Evolutionary conservation across 768 basidiomycete species (phyloP).

Genomic region (Termitomyces sp.): DNA sequence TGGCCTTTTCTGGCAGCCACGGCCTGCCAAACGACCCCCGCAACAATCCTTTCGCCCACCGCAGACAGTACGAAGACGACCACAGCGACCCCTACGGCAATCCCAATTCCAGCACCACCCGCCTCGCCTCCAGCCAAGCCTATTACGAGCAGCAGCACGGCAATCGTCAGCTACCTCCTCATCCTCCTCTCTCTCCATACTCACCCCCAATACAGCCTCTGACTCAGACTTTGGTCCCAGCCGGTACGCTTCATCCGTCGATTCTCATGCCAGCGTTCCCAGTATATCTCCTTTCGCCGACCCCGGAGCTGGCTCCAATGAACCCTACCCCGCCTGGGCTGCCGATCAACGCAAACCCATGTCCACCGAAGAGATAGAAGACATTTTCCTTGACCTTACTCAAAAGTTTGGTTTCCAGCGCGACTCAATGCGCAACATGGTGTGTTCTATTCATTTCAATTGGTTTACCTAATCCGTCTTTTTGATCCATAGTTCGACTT

Average conservation of each 20-base stretch:
- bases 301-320: constrained; percentile 40
- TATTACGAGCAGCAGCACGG: constrained; percentile 31
- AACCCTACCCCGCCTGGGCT: constrained; percentile 95
- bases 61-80: constrained; percentile 39
- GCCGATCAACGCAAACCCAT: constrained; percentile 91
- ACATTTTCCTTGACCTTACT: constrained; percentile 95
- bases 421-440: constrained; percentile 95
- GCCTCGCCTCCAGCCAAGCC: constrained; percentile 42
- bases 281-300: constrained; percentile 57
- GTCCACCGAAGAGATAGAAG: constrained; percentile 97
- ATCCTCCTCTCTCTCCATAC: not conserved
- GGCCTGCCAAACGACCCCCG: constrained; percentile 18
- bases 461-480: constrained; percentile 9
- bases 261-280: constrained; percentile 54
- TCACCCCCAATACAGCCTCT: constrained; percentile 17
- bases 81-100: constrained; percentile 45
- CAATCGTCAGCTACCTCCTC: constrained; percentile 14
- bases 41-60: constrained; percentile 24
- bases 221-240: constrained; percentile 30
- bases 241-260: constrained; percentile 51
- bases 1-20: constrained; percentile 18
- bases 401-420: constrained; percentile 99
- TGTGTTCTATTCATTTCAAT: constrained; percentile 16
- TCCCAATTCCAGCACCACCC: constrained; percentile 47
- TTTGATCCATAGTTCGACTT: constrained; percentile 74